Percentiles rank a stretch among this genome's conserved stretches.
These are phyloP conservation scores for Porodaedalea pini DNA, from an alignment of 1,284 basidiomycete genomes.

Conservation along the genomic window DNA sequence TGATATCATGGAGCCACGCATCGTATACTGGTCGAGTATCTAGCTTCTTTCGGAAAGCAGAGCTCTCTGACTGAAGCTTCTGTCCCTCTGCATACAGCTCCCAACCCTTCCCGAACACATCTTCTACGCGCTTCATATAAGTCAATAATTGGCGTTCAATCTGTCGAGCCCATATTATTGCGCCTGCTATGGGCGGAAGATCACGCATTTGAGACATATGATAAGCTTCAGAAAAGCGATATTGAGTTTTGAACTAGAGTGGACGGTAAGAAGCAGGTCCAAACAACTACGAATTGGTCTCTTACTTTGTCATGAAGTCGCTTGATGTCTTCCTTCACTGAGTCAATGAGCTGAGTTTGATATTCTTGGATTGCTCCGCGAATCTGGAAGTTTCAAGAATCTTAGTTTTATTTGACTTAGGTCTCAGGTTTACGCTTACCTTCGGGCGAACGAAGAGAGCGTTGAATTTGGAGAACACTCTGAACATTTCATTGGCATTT, in stretches of 20 bases:
- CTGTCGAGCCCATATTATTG: conserved; percentile 98
- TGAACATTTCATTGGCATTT: conserved; percentile 99
- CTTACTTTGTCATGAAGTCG: conserved; percentile 85
- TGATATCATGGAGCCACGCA: conserved; percentile 95
- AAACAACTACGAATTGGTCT: neutral
- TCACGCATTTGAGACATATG: conserved; percentile 99
- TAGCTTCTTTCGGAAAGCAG: conserved; percentile 93
- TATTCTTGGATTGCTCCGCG: conserved; percentile 98
- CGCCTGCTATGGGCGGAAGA: conserved; percentile 93
- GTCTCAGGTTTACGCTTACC: conserved; percentile 41
- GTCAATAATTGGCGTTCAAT: conserved; percentile 94
- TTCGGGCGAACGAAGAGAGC: conserved; percentile 97
- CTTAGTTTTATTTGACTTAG: conserved; percentile 3
- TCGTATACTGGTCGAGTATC: conserved; percentile 93
- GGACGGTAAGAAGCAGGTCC: conserved; percentile 17
- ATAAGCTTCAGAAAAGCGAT: conserved; percentile 91
- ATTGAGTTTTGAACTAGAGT: conserved; percentile 84
- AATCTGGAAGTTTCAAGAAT: conserved; percentile 53
- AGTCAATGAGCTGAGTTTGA: conserved; percentile 95
- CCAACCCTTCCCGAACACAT: conserved; percentile 98
- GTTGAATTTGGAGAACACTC: conserved; percentile 98
- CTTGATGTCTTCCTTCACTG: conserved; percentile 97
- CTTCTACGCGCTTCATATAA: conserved; percentile 99
- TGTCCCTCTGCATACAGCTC: conserved; percentile 99
- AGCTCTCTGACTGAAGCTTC: conserved; percentile 88